phyloP scores from a whole-genome alignment of 2,329 filamentous ascomycete genomes.

The Phoma sp. region DNA sequence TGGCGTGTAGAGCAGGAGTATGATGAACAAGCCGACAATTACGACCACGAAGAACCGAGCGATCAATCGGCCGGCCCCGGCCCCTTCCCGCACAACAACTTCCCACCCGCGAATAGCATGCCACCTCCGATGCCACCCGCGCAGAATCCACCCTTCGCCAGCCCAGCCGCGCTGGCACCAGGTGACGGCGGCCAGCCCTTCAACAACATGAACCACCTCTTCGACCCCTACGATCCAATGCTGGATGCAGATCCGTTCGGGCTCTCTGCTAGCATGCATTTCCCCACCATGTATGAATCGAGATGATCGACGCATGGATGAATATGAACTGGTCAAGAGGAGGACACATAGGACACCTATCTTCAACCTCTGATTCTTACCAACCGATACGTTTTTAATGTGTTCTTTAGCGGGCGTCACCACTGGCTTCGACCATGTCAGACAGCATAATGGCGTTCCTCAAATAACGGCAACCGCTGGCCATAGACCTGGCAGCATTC shows the following conservation, averaged over 20 bases:
- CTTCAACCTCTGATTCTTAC: conserved; percentile 11
- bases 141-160: conserved; percentile 45
- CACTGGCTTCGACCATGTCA: conserved; percentile 18
- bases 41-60: conserved; percentile 76
- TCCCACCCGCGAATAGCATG: conserved; percentile 56
- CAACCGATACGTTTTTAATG: conserved; percentile 26
- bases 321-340: conserved; percentile 17
- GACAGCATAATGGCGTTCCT: conserved; percentile 37
- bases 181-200: conserved; percentile 48
- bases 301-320: conserved; percentile 38
- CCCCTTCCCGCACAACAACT: conserved; percentile 64
- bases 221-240: conserved; percentile 81
- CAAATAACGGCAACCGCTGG: conserved; percentile 15
- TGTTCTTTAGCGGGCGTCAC: conserved; percentile 43
- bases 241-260: conserved; percentile 94
- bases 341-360: conserved; percentile 14
- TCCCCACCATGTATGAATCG: conserved; percentile 74
- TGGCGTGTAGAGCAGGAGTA: conserved; percentile 89
- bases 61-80: conserved; percentile 72
- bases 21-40: conserved; percentile 85
- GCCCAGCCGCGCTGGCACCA: conserved; percentile 40
- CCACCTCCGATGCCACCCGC: conserved; percentile 47
- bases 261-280: conserved; percentile 92
- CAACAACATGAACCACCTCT: conserved; percentile 59
- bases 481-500: conserved; percentile 26